These are phyloP conservation scores for Septoria petroselini DNA, from an alignment of 2,329 filamentous ascomycete species.

Conservation along the genomic window DNA sequence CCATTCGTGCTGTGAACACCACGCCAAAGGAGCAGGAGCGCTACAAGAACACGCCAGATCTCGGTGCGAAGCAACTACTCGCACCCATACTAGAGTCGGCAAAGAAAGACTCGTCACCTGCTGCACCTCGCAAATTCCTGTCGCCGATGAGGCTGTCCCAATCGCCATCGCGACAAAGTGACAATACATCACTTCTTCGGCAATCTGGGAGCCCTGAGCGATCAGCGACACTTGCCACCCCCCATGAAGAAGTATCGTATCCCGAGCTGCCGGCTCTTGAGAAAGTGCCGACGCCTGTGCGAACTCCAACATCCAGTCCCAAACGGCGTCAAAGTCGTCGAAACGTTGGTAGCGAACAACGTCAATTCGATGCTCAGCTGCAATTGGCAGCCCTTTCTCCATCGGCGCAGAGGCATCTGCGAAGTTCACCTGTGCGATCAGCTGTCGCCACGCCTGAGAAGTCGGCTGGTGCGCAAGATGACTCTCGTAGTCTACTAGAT, in stretches of 20 bases:
- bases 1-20: constrained; percentile 35
- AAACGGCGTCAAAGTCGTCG: constrained; percentile 17
- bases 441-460: constrained; percentile 24
- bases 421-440: constrained; percentile 25
- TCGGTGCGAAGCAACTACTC: constrained; percentile 36
- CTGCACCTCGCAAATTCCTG: constrained; percentile 23
- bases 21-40: constrained; percentile 58
- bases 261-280: constrained; percentile 24
- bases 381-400: constrained; percentile 30
- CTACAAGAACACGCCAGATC: constrained; percentile 54
- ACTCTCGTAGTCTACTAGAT: constrained; percentile 33
- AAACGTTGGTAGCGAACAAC: constrained; percentile 3
- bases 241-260: constrained; percentile 23
- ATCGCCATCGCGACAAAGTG: constrained; percentile 7
- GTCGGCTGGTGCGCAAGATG: constrained; percentile 21
- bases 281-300: constrained; percentile 18
- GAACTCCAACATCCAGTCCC: constrained; percentile 23
- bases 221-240: constrained; percentile 17
- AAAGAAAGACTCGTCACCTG: constrained; percentile 23
- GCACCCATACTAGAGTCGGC: constrained; percentile 38
- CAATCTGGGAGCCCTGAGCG: neutral
- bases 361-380: constrained; percentile 21
- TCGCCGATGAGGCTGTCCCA: constrained; percentile 23
- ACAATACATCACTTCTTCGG: neutral
- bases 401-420: constrained; percentile 30